Conservation (phyloP, 495 filamentous ascomycete genomes). For the Aspergillus homomorphus region DNA sequence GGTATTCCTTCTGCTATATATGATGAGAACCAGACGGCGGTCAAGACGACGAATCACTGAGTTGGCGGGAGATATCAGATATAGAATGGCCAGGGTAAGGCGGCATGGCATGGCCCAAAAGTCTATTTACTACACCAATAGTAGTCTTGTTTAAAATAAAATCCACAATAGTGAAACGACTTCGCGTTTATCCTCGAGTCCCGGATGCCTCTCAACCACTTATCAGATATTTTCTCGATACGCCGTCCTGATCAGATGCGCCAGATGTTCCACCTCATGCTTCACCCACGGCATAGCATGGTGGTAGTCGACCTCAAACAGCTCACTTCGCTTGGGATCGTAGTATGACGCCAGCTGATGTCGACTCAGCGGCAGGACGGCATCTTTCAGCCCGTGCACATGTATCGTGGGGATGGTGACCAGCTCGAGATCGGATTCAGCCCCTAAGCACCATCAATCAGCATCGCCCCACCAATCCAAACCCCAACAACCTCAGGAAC, state of each 20-base stretch:
- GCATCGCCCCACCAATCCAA: neutral
- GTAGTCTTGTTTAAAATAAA: neutral
- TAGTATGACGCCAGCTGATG: constrained; percentile 5
- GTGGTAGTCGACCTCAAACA: constrained; percentile 11
- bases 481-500: neutral
- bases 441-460: neutral
- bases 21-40: neutral
- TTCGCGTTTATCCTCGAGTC: too few relatives aligned
- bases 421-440: neutral
- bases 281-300: constrained; percentile 14
- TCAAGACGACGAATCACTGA: neutral
- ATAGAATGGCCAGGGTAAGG: too few relatives aligned
- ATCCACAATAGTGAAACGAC: too few relatives aligned
- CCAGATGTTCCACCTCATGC: constrained; percentile 6
- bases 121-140: neutral
- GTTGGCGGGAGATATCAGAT: neutral
- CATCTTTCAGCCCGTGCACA: constrained; percentile 7
- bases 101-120: too few relatives aligned
- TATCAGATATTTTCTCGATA: neutral
- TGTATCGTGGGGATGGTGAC: constrained; percentile 43
- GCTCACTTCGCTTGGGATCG: neutral
- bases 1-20: neutral
- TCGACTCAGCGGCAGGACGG: constrained; percentile 4
- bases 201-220: too few relatives aligned
- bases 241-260: neutral